Evolutionary conservation across 441 rosid genomes (phyloP), one percentile per base, ranked within the genome.

Genomic region (Omphalea diandra): DNA sequence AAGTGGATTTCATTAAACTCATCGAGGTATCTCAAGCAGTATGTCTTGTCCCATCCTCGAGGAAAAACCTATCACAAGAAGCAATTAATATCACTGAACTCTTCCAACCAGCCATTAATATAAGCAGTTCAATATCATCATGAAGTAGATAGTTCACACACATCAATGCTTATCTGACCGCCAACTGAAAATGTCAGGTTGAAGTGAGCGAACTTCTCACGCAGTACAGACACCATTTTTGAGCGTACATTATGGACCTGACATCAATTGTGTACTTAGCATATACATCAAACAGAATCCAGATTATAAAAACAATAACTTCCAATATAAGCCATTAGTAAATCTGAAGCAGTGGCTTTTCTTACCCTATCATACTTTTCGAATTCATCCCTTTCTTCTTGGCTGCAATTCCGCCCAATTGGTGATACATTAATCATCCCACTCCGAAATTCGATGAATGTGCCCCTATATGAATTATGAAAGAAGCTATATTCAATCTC

Each of bases 361-460:
- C 71, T 58, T 72, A 91, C 98, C 97, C 90, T 87, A 84, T 95
- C 99, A 76, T 88, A 95, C 83, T 80, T 90, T 77, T 88, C 99
- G 54, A 89, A 95, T 58, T 95, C 98, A 2, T 87, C 99, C 77
- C 99, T 90, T 87, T 95, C 99, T 83, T 95, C 97, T 79, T 90
- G 99, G 87, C 97, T 95, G 85, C 99, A 95, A 84, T 95, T 95
- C 67, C 94, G 88, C 35, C 99, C 98, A 78, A 95, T 95, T 38
- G 99, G 99, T 69, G 97, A 95, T 69, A 95, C 94, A 76, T 95
- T 95, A 70, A 95, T 75, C 99, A 93, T 95, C 57, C 99, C 99
- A 82, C 85, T 95, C 59, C 98, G 88, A 81, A 95, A 95, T 75
- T 95, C 99, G 52, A 95, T 89, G 73, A 95, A 95, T 63, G 99